A percentile compares a stretch with the other conserved stretches of the same genome.
phyloP scores from a whole-genome alignment of 1,139 yeast species.

The Nakaseomyces kungkrabaensis region DNA sequence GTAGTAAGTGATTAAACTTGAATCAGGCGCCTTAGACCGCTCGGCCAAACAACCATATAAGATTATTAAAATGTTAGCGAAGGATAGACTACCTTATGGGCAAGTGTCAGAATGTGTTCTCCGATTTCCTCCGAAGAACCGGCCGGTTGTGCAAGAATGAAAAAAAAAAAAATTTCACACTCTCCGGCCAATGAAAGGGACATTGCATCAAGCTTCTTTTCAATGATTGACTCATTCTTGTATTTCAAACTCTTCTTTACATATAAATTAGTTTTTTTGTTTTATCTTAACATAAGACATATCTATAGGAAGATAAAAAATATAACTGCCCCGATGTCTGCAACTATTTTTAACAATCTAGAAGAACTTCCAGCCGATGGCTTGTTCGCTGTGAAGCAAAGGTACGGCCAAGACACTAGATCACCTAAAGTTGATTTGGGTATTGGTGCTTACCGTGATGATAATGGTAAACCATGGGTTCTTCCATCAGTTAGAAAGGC shows the following conservation, averaged over 20 bases:
- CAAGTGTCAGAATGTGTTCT: no score
- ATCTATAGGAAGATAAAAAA: no score
- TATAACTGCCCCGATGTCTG: background rate
- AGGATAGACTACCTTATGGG: no score
- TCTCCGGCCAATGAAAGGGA: no score
- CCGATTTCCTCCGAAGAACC: background rate
- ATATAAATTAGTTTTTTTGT: no score
- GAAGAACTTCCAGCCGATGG: constrained; percentile 67
- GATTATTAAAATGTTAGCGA: background rate
- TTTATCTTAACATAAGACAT: no score
- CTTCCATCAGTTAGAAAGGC: constrained; percentile 74
- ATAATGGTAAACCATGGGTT: constrained; percentile 88
- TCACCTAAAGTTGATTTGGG: constrained; percentile 70
- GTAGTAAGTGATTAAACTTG: constrained; percentile 4
- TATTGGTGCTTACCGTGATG: constrained; percentile 94
- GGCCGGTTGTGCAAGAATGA: background rate
- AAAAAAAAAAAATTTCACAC: no score
- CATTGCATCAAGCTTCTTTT: no score
- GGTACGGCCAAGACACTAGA: constrained; percentile 57
- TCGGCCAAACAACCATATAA: constrained; percentile 6
- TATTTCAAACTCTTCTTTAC: no score
- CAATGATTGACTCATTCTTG: no score
- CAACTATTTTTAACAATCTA: constrained; percentile 32
- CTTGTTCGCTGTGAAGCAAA: constrained; percentile 72
- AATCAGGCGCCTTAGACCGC: constrained; percentile 8